phyloP scores from a whole-genome alignment of 116 monocot species.

The Dioscorea cayenensis region DNA sequence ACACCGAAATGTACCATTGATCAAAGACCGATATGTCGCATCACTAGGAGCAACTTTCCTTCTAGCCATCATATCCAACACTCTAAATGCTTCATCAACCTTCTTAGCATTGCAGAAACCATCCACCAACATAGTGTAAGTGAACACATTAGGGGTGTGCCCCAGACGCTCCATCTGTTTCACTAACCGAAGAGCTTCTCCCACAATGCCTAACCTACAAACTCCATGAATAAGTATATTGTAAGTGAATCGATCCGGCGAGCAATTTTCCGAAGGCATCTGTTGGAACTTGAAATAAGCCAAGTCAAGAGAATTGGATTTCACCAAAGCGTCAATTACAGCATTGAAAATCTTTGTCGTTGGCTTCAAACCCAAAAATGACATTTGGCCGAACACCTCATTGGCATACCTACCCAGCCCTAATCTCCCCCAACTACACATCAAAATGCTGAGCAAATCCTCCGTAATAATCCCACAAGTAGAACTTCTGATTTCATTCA shows the following conservation, averaged over 20 bases:
- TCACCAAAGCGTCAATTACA: conserved; percentile 61
- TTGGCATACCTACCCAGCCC: conserved; percentile 72
- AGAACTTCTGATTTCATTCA: conserved; percentile 41
- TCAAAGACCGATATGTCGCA: conserved; percentile 61
- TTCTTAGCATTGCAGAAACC: conserved; percentile 85
- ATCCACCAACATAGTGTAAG: conserved; percentile 80
- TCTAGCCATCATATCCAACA: conserved; percentile 56
- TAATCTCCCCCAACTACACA: conserved; percentile 72
- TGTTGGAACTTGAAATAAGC: conserved; percentile 92
- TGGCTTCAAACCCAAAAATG: conserved; percentile 46
- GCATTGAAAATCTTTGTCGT: conserved; percentile 58
- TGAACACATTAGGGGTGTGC: conserved; percentile 58
- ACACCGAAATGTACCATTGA: conserved; percentile 68
- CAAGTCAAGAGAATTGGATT: conserved; percentile 58
- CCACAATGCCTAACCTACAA: conserved; percentile 72
- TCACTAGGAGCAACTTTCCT: conserved; percentile 53
- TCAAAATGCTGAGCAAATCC: conserved; percentile 55
- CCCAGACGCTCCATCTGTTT: conserved; percentile 74
- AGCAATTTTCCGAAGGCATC: conserved; percentile 75
- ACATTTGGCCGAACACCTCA: conserved; percentile 70
- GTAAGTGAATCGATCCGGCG: conserved; percentile 78
- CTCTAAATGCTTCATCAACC: conserved; percentile 45
- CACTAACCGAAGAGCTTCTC: conserved; percentile 63
- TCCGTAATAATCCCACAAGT: conserved; percentile 54
- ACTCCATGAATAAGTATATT: conserved; percentile 83